A percentile compares a stretch with the other conserved stretches of the same genome.
Conservation (phyloP, 1,284 basidiomycete genomes). For the Fomitopsis schrenkii region DNA sequence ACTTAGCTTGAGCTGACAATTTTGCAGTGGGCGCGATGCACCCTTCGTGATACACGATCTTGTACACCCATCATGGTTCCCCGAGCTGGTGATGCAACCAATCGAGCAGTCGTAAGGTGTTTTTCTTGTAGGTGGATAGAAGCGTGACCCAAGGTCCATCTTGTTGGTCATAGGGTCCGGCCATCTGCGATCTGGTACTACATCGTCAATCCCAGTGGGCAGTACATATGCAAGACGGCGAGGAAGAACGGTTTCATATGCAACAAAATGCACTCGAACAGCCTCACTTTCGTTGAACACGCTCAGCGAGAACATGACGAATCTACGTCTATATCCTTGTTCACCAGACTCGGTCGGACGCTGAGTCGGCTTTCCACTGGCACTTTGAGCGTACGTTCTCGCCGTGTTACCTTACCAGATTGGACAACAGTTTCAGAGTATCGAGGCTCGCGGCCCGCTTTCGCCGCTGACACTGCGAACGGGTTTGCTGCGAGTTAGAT, state of each 20-base stretch:
- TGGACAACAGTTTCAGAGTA: too few relatives aligned
- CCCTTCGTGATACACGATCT: not conserved
- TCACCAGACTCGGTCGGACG: too few relatives aligned
- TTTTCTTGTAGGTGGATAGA: too few relatives aligned
- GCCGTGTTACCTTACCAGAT: too few relatives aligned
- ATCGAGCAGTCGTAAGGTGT: too few relatives aligned
- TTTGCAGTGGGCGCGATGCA: not conserved
- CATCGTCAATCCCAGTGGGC: not conserved
- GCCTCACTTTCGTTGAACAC: not conserved
- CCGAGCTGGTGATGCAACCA: not conserved
- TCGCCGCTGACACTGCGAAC: too few relatives aligned
- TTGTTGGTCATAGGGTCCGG: not conserved
- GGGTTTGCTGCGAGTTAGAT: too few relatives aligned
- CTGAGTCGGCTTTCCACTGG: too few relatives aligned
- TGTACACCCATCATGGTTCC: not conserved
- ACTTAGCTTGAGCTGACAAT: not conserved
- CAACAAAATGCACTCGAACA: not conserved
- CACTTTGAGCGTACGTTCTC: too few relatives aligned
- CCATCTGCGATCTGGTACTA: not conserved
- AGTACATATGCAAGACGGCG: not conserved
- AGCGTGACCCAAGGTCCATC: not conserved
- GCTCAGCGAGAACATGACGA: not conserved
- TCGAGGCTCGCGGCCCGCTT: too few relatives aligned
- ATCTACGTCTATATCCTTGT: too few relatives aligned
- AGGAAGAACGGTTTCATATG: not conserved